Conservation (phyloP, 169 alveolate genomes). For the Cryptosporidium ryanae region DNA sequence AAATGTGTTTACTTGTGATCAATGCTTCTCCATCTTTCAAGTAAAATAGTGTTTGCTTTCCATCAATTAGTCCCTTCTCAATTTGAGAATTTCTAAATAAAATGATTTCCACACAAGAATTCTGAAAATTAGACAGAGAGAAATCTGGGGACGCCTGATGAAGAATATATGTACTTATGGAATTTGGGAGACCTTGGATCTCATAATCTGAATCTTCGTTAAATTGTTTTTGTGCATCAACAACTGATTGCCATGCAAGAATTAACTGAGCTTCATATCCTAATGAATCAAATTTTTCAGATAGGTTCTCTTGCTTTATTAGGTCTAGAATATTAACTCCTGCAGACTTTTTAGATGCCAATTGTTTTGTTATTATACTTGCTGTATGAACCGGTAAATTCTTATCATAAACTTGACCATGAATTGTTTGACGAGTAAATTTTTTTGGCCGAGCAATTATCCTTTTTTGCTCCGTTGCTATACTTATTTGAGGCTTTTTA, state of each 20-base stretch:
- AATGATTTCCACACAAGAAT: constrained; percentile 17
- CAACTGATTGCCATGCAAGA: constrained; percentile 71
- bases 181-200: constrained; percentile 9
- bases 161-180: constrained; percentile 16
- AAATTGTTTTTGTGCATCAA: constrained; percentile 59
- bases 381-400: not conserved
- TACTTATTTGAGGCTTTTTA: not conserved
- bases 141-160: constrained; percentile 44
- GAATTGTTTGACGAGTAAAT: not conserved
- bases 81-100: constrained; percentile 58
- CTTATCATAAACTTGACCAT: not conserved
- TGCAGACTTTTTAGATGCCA: constrained; percentile 40
- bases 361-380: not conserved
- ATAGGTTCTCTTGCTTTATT: constrained; percentile 16
- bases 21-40: constrained; percentile 35
- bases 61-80: constrained; percentile 31
- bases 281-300: constrained; percentile 20
- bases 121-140: constrained; percentile 25
- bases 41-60: constrained; percentile 43
- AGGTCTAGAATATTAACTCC: constrained; percentile 36
- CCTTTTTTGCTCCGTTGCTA: constrained; percentile 10
- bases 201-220: constrained; percentile 40
- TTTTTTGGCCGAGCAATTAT: constrained; percentile 59
- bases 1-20: constrained; percentile 36
- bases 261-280: constrained; percentile 61